phyloP scores from a whole-genome alignment of 805 yeast genomes.

The Metschnikowia drakensbergensis region DNA sequence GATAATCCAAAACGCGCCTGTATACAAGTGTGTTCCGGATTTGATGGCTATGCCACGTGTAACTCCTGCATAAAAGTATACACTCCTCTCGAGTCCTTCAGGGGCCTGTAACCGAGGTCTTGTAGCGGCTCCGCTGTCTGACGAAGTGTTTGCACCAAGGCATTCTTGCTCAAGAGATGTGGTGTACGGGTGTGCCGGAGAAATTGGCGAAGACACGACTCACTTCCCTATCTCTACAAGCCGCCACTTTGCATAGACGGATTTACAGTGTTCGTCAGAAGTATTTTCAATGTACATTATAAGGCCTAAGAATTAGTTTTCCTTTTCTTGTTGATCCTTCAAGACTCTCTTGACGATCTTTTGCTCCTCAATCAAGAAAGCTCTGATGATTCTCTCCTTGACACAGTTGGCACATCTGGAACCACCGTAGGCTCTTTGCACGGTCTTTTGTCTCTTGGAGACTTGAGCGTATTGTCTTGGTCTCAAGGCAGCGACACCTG shows the following conservation, averaged over 20 bases:
- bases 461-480: constrained; percentile 96
- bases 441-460: constrained; percentile 96
- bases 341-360: constrained; percentile 99
- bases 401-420: constrained; percentile 97
- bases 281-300: constrained; percentile 15
- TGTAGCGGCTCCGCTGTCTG: too few species aligned
- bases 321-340: constrained; percentile 92
- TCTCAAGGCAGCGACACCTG: constrained; percentile 92
- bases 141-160: too few species aligned
- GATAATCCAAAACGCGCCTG: too few species aligned
- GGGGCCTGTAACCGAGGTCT: too few species aligned
- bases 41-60: too few species aligned
- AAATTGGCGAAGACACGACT: too few species aligned
- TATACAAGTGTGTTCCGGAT: too few species aligned
- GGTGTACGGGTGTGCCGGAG: neutral
- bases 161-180: too few species aligned
- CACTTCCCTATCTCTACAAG: too few species aligned
- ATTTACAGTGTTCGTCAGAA: neutral
- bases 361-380: constrained; percentile 99
- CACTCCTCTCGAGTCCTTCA: too few species aligned
- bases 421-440: constrained; percentile 99
- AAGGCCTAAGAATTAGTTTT: constrained; percentile 34
- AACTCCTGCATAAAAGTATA: too few species aligned
- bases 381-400: constrained; percentile 98
- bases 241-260: too few species aligned